Evolutionary conservation across 2,329 filamentous ascomycete genomes (phyloP), one percentile per base, ranked within the genome.

Genomic region (Aspergillus pseudoviridinutans): DNA sequence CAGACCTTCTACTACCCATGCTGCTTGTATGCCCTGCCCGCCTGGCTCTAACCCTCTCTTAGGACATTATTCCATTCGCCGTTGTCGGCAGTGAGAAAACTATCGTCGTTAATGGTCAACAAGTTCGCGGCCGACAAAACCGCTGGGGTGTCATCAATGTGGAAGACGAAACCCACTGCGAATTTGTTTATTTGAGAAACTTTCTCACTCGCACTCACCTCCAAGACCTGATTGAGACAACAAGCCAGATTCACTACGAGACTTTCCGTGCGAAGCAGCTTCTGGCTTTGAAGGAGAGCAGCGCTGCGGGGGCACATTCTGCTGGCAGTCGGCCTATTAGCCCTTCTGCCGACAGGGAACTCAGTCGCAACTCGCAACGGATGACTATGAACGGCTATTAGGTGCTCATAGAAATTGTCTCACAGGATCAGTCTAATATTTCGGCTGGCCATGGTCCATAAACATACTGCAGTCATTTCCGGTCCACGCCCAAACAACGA

Each of bases 311-410:
- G 64, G 80, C 80, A 57, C 83, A 87, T 81, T 76, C 87, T 68
- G 68, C 68, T 58, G 86, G 88, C 65, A 94, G 91, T 81, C 85
- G 93, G 76, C 94, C 94, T 72, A 99, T 99, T 82, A 96, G 91
- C 75, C 94, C 94, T 60, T 85, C 92, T 60, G 93, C 94, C 57
- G 94, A 99, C 66, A 87, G 94, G 66, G 94, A 99, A 80, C 80
- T 99, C 71, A 97, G 93, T 89, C 87, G 93, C 77, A 92, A 89
- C 84, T 97, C 92, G 68, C 92, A 97, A 83, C 87, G 94, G 76
- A 91, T 94, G 87, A 95, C 92, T 66, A 96, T 97, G 92, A 99
- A 97, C 80, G 94, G 94, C 77, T 97, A 97, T 83, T 97, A 92
- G 74, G 52, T 46, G 22, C 25, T 29, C 17, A 25, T 47, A 44